Evolutionary conservation across 1,139 yeast genomes (phyloP).

Genomic region (Geotrichum australiense): DNA sequence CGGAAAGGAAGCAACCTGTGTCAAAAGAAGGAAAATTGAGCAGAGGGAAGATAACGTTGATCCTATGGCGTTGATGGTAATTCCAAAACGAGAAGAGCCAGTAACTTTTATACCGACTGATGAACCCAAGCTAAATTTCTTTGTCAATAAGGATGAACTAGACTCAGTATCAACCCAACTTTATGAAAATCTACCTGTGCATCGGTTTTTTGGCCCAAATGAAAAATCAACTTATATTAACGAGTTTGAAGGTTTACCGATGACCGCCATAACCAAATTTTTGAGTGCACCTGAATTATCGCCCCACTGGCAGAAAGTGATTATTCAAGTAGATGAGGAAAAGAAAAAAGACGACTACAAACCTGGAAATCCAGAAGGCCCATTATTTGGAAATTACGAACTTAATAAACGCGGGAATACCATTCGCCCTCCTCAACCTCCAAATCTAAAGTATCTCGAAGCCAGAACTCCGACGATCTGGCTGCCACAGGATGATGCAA

Average conservation of each 20-base stretch:
- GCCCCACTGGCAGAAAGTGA: constrained; percentile 31
- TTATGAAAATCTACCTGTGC: constrained; percentile 24
- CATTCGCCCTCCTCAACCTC: constrained; percentile 72
- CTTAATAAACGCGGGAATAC: constrained; percentile 23
- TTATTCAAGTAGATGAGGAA: constrained; percentile 18
- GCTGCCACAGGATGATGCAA: constrained; percentile 89
- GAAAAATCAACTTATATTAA: constrained; percentile 27
- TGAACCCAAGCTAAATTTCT: constrained; percentile 48
- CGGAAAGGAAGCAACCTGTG: constrained; percentile 60
- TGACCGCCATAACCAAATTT: constrained; percentile 32
- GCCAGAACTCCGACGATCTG: constrained; percentile 87
- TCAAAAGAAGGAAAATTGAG: constrained; percentile 40
- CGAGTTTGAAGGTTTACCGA: constrained; percentile 29
- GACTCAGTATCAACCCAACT: constrained; percentile 35
- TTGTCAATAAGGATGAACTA: constrained; percentile 46
- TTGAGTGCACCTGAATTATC: constrained; percentile 30
- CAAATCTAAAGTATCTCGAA: constrained; percentile 68
- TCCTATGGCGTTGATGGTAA: constrained; percentile 4
- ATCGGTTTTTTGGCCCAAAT: constrained; percentile 23
- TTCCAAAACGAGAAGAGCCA: constrained; percentile 1
- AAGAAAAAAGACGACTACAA: neutral
- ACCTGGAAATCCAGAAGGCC: constrained; percentile 12
- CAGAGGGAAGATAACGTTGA: neutral
- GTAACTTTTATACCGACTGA: constrained; percentile 8
- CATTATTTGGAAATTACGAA: constrained; percentile 20